Evolutionary conservation across 2,329 filamentous ascomycete species (phyloP), one percentile per base, ranked within the genome.

Genomic region (Ceratocystis albifundus): DNA sequence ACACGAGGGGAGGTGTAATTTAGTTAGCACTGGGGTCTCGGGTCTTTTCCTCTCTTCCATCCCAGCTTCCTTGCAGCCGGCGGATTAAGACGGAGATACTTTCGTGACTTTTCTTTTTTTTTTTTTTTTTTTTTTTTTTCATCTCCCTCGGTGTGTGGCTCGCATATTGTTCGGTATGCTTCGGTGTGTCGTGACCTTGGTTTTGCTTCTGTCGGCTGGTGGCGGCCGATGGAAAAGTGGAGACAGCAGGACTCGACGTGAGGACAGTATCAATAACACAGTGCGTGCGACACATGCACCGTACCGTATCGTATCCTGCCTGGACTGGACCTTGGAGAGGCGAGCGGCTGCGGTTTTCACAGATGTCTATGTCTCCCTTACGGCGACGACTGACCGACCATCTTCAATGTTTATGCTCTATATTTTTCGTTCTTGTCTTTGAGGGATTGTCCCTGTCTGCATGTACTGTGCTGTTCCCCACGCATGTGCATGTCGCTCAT

Each of bases 1-100:
- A 22, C 8, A 53, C 12, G 12, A 22, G n/a, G n/a, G 22, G 8
- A 8, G n/a, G 28, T 22, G 28, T 44, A 36, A 61, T 25, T 41
- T 44, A 2, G 36, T 41, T 44, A 2, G 36, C 10, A 41, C 10
- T 41, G 12, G n/a, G n/a, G n/a, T n/a, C n/a, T n/a, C n/a, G n/a
- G 36, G 36, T 41, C 10, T 41, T 12, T 12, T 41, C 36, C 10
- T 10, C 36, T 41, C 36, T 12, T 12, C 12, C 12, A 41, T 41
- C 36, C 36, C 12, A 15, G 10, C 36, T 12, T 41, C 36, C 36
- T 41, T 41, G 36, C 36, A 15, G 45, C 64, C 64, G 64, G 64
- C 64, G 64, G 64, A 62, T 65, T 65, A 65, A 65, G 64, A 61
- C 55, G 64, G 64, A 61, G 53, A 41, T 41, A 15, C 36, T 41